These are phyloP conservation scores for Neonothopanus nambi DNA, from an alignment of 1,284 basidiomycete genomes.

Conservation along the genomic window DNA sequence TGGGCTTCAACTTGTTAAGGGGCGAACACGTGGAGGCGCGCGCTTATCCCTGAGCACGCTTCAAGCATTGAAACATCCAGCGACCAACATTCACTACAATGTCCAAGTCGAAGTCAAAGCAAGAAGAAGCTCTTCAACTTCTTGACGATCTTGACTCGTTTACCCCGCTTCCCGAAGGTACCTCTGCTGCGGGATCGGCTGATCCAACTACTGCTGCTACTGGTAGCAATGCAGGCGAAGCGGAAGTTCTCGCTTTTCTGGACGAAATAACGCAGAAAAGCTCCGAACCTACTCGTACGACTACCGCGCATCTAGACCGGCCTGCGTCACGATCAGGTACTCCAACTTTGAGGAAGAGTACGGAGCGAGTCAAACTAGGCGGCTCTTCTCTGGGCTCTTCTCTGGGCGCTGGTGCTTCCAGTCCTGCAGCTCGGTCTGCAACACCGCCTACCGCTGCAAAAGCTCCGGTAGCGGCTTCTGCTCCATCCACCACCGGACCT, in stretches of 20 bases:
- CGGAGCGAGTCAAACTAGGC: slow-evolving; percentile 73
- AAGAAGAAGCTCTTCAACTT: slow-evolving; percentile 86
- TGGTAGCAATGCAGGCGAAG: slow-evolving; percentile 63
- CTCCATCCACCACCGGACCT: slow-evolving; percentile 23
- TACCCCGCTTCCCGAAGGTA: slow-evolving; percentile 35
- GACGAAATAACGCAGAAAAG: slow-evolving; percentile 94
- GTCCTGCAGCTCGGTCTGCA: slow-evolving; percentile 36
- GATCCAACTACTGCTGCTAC: slow-evolving; percentile 21
- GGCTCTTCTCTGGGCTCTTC: slow-evolving; percentile 33
- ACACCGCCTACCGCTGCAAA: slow-evolving; percentile 41
- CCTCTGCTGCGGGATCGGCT: slow-evolving; percentile 23
- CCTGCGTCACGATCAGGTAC: slow-evolving; percentile 69
- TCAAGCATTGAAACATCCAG: too few relatives aligned
- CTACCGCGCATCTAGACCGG: slow-evolving; percentile 55
- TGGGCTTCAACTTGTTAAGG: not conserved
- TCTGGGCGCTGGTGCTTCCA: slow-evolving; percentile 6
- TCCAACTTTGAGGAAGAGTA: slow-evolving; percentile 73
- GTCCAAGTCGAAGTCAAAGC: slow-evolving; percentile 77
- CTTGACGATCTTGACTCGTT: slow-evolving; percentile 89
- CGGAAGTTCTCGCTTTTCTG: slow-evolving; percentile 88
- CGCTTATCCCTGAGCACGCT: not conserved
- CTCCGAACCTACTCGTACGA: slow-evolving; percentile 66
- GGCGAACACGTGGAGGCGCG: slow-evolving; percentile 1
- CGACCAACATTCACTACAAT: slow-evolving; percentile 26
- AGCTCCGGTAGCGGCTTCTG: slow-evolving; percentile 20